Percentiles rank a stretch among this genome's conserved stretches.
These are phyloP conservation scores for Capsicum chinense DNA, from an alignment of 257 asterid genomes.

Conservation along the genomic window DNA sequence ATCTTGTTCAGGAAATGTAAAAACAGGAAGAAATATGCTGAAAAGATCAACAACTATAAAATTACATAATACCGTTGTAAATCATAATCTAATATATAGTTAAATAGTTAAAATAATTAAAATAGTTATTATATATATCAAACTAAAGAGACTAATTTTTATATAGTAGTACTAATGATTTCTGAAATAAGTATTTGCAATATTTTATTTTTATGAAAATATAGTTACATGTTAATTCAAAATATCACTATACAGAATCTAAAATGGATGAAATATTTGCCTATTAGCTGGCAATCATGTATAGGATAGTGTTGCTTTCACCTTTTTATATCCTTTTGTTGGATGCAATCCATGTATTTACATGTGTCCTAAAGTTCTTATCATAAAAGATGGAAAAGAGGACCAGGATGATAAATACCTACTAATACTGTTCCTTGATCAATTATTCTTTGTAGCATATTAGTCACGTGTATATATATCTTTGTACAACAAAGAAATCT, in stretches of 20 bases:
- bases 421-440: neutral
- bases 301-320: neutral
- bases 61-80: neutral
- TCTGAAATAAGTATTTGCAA: neutral
- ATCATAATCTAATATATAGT: too few species aligned
- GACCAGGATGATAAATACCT: neutral
- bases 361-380: neutral
- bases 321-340: neutral
- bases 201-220: neutral
- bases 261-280: neutral
- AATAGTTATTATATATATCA: neutral
- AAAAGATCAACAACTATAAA: too few species aligned
- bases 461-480: neutral
- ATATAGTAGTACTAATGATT: neutral
- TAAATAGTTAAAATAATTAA: neutral
- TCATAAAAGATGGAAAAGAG: neutral
- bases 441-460: neutral
- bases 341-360: neutral
- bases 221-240: neutral
- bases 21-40: neutral
- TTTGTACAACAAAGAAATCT: neutral
- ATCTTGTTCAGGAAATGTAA: neutral
- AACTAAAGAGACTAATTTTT: neutral
- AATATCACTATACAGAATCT: neutral
- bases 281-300: constrained; percentile 1